Evolutionary conservation across 2,329 filamentous ascomycete species (phyloP).

Genomic region (Elsinoe perseae): DNA sequence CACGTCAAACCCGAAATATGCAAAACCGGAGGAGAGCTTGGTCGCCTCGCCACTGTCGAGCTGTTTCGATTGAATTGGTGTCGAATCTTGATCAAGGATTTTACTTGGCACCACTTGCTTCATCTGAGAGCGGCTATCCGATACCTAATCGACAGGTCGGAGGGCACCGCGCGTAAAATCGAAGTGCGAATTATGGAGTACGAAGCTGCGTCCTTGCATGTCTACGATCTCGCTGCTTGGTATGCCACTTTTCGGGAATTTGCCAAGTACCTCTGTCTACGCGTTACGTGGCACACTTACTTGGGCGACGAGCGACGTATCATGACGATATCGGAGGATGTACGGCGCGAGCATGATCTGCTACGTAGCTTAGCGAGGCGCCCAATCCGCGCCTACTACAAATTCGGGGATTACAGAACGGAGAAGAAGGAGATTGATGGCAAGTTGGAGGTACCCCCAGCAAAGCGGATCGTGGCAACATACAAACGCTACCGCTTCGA

Average conservation of each 20-base stretch:
- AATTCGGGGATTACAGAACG: too few species aligned
- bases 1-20: background rate
- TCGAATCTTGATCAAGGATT: background rate
- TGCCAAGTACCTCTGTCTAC: background rate
- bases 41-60: background rate
- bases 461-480: too few species aligned
- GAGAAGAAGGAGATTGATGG: too few species aligned
- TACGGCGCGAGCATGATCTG: too few species aligned
- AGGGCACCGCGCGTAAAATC: background rate
- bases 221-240: background rate
- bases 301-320: too few species aligned
- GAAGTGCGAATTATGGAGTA: too few species aligned
- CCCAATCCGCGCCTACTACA: too few species aligned
- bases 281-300: background rate
- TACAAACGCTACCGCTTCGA: too few species aligned
- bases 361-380: too few species aligned
- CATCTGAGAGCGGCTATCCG: background rate
- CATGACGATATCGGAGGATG: too few species aligned
- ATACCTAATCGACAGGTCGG: background rate
- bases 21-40: background rate
- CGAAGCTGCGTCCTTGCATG: too few species aligned
- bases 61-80: background rate
- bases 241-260: background rate
- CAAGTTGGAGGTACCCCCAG: too few species aligned
- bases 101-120: background rate